Evolutionary conservation across 169 alveolate species (phyloP).

Genomic region (Perkinsus olseni): DNA sequence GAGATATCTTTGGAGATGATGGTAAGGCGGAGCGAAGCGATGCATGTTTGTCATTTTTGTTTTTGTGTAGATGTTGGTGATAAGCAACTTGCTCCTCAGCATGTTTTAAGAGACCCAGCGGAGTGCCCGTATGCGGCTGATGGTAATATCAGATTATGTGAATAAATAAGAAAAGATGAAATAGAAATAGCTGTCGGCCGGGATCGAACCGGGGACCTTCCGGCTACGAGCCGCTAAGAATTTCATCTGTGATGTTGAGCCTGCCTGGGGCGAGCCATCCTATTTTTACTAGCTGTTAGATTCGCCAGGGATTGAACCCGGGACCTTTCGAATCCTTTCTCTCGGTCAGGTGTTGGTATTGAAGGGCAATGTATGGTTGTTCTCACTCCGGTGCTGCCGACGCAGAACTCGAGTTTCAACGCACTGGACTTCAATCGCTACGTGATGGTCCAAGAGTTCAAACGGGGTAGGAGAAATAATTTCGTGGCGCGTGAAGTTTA

Average conservation of each 20-base stretch:
- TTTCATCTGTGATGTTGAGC: too few relatives aligned
- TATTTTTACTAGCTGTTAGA: too few relatives aligned
- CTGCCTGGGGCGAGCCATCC: too few relatives aligned
- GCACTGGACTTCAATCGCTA: background rate
- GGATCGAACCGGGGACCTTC: too few relatives aligned
- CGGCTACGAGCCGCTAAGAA: too few relatives aligned
- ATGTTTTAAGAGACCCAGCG: background rate
- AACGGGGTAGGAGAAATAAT: background rate
- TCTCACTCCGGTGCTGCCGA: background rate
- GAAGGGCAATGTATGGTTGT: background rate
- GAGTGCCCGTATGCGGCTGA: background rate
- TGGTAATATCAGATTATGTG: too few relatives aligned
- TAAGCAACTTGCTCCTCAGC: background rate
- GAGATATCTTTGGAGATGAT: background rate
- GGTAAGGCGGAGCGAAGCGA: constrained; percentile 2
- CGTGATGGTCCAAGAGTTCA: background rate
- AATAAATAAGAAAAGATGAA: too few relatives aligned
- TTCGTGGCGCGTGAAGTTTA: background rate
- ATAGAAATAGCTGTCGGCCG: too few relatives aligned
- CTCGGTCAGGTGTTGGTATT: background rate
- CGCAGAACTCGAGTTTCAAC: background rate
- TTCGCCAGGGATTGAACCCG: background rate
- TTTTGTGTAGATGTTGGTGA: background rate
- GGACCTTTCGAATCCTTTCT: background rate
- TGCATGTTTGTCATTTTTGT: background rate